A percentile compares a stretch with the other conserved stretches of the same genome.
Evolutionary conservation across 768 basidiomycete species (phyloP).

Genomic region (Russula lepida): DNA sequence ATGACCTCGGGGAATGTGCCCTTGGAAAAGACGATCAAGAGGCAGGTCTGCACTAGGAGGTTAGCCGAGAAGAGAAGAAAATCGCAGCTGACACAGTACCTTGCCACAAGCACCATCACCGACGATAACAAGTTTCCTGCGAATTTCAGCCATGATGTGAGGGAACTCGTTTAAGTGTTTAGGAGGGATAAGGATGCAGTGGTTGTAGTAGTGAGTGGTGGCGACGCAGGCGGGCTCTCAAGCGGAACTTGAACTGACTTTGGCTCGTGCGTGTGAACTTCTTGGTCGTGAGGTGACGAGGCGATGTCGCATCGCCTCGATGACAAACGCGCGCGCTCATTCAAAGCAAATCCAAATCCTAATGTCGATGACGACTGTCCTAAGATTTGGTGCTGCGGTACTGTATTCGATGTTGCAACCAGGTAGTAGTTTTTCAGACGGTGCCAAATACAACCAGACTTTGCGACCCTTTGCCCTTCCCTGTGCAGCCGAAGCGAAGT

Average conservation of each 20-base stretch:
- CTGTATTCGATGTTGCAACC: background rate
- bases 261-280: constrained; percentile 22
- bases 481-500: too few relatives aligned
- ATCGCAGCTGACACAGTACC: constrained; percentile 33
- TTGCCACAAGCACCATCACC: constrained; percentile 98
- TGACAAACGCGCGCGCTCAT: constrained; percentile 1
- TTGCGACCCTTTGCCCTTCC: background rate
- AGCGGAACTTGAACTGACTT: constrained; percentile 19
- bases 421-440: background rate
- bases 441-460: background rate
- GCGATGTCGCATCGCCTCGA: too few relatives aligned
- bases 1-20: constrained; percentile 90
- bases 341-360: background rate
- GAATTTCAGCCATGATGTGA: constrained; percentile 81
- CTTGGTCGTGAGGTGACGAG: constrained; percentile 9
- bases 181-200: constrained; percentile 9
- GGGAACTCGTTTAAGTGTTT: constrained; percentile 4
- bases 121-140: constrained; percentile 98
- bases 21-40: constrained; percentile 94
- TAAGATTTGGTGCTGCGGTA: background rate
- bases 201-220: constrained; percentile 8
- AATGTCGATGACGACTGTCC: background rate
- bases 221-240: constrained; percentile 20
- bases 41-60: constrained; percentile 16
- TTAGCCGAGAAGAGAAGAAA: background rate